A percentile compares a stretch with the other conserved stretches of the same genome.
These are phyloP conservation scores for Garcia nutans DNA, from an alignment of 345 rosid genomes.

Conservation along the genomic window DNA sequence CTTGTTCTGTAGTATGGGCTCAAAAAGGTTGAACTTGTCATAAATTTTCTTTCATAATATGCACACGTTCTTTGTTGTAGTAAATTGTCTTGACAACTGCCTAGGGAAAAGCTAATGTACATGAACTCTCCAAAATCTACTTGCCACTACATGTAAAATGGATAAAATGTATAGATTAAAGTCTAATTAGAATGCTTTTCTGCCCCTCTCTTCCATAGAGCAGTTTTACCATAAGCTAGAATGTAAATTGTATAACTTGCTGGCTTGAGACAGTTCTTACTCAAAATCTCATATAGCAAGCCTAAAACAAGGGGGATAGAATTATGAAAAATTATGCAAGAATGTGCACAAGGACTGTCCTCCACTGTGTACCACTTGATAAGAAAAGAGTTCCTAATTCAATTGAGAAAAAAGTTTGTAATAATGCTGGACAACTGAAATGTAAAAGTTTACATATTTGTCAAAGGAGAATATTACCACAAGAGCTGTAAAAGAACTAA, in stretches of 20 bases:
- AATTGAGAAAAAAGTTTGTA: background rate
- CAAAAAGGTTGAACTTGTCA: background rate
- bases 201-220: background rate
- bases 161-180: background rate
- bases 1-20: background rate
- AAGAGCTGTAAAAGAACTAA: constrained; percentile 70
- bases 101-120: background rate
- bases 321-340: background rate
- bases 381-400: too few species aligned
- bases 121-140: background rate
- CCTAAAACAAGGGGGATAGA: background rate
- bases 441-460: background rate
- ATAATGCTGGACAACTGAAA: background rate
- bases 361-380: too few species aligned
- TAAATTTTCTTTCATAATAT: background rate
- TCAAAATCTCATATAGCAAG: background rate
- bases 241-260: background rate
- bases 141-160: background rate
- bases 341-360: background rate
- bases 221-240: background rate
- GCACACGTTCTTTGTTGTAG: too few species aligned
- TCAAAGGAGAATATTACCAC: constrained; percentile 52
- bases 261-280: background rate
- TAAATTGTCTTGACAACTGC: background rate
- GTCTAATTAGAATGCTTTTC: background rate